Percentiles rank a stretch among this genome's conserved stretches.
phyloP scores from a whole-genome alignment of 331 rosid species.

The Rhamnella rubrinervis region DNA sequence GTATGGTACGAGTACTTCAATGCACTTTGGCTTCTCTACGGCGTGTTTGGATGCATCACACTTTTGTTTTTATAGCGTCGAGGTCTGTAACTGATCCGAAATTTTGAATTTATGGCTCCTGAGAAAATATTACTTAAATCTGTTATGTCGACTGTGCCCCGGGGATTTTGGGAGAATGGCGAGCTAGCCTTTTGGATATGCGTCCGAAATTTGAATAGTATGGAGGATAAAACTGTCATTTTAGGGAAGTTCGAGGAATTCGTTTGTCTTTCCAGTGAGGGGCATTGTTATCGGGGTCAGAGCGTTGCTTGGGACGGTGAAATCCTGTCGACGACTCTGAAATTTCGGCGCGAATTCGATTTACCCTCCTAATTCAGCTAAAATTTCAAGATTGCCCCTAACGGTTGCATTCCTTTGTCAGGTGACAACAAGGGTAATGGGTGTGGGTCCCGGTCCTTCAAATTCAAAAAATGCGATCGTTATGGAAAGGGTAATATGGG shows the following conservation, averaged over 20 bases:
- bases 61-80: slow-evolving; percentile 4
- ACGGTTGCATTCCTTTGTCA: slow-evolving; percentile 33
- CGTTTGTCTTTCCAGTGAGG: slow-evolving; percentile 13
- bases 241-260: neutral
- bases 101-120: slow-evolving; percentile 26
- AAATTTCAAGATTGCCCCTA: slow-evolving; percentile 34
- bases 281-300: slow-evolving; percentile 34
- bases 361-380: slow-evolving; percentile 7
- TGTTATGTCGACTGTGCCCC: slow-evolving; percentile 12
- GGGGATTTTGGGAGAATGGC: neutral
- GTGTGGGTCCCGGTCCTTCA: slow-evolving; percentile 19
- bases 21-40: neutral
- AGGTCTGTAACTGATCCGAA: slow-evolving; percentile 7
- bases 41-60: slow-evolving; percentile 5
- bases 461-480: slow-evolving; percentile 9
- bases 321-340: slow-evolving; percentile 30
- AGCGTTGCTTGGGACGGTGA: slow-evolving; percentile 35
- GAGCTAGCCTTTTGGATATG: neutral
- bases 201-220: slow-evolving; percentile 13
- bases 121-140: neutral
- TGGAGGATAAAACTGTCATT: slow-evolving; percentile 28
- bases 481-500: slow-evolving; percentile 12
- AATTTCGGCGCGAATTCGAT: slow-evolving; percentile 30
- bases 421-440: neutral
- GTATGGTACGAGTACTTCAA: slow-evolving; percentile 5